Conservation (phyloP, 2,329 filamentous ascomycete genomes). For the Pseudogymnoascus sp. region DNA sequence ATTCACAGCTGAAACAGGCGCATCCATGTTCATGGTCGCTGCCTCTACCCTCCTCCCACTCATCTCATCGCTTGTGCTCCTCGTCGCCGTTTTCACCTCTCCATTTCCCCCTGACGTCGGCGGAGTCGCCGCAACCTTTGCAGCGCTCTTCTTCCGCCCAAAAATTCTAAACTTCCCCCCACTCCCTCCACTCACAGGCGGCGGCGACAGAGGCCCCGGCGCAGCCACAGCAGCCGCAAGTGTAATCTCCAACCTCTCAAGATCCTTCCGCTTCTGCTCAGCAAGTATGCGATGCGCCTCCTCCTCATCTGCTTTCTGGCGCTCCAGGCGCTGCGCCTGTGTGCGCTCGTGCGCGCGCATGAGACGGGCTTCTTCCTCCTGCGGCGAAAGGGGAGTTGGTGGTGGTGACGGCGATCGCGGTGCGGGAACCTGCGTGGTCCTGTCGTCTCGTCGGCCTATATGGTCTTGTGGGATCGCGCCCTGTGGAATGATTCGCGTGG, state of each 20-base stretch:
- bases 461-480: slow-evolving; percentile 13
- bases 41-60: slow-evolving; percentile 6
- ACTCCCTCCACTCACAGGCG: slow-evolving; percentile 13
- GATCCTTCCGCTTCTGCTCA: slow-evolving; percentile 27
- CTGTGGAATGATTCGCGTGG: slow-evolving; percentile 7
- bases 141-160: slow-evolving; percentile 18
- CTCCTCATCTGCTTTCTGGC: slow-evolving; percentile 17
- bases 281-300: slow-evolving; percentile 18
- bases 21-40: slow-evolving; percentile 48
- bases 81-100: slow-evolving; percentile 9
- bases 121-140: slow-evolving; percentile 15
- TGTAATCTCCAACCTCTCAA: slow-evolving; percentile 25
- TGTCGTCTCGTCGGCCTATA: neutral
- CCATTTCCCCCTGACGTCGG: slow-evolving; percentile 12
- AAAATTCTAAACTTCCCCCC: slow-evolving; percentile 25
- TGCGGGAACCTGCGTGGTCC: slow-evolving; percentile 6
- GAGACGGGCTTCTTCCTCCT: slow-evolving; percentile 12
- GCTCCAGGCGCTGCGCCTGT: neutral
- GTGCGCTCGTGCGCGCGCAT: slow-evolving; percentile 7
- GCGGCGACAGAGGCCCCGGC: neutral
- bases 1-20: slow-evolving; percentile 73
- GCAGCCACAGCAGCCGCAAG: slow-evolving; percentile 23
- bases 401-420: slow-evolving; percentile 14
- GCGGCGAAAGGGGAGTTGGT: slow-evolving; percentile 10
- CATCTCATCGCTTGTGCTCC: slow-evolving; percentile 11